A percentile compares a stretch with the other conserved stretches of the same genome.
Conservation (phyloP, 2,329 filamentous ascomycete genomes). For the Claviceps pazoutovae region DNA sequence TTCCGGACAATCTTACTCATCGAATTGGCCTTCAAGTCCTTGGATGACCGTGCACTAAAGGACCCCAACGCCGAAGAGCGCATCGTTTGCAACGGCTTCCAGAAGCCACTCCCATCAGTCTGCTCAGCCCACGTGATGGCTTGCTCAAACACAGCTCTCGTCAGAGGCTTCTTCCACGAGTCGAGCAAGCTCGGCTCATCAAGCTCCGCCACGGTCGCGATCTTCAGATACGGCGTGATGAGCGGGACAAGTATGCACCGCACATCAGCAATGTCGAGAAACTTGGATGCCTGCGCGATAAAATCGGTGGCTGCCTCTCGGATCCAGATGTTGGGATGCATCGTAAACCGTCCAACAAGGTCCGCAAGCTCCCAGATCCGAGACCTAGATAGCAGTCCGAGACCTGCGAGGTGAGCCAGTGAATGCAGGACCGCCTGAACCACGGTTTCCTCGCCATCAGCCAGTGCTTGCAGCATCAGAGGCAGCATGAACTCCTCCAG, state of each 20-base stretch:
- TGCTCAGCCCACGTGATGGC: constrained; percentile 76
- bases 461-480: constrained; percentile 86
- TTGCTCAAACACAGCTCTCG: constrained; percentile 70
- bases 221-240: constrained; percentile 68
- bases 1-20: constrained; percentile 57
- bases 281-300: constrained; percentile 60
- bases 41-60: constrained; percentile 38
- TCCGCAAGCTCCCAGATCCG: constrained; percentile 83
- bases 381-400: constrained; percentile 73
- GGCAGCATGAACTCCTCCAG: constrained; percentile 92
- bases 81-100: constrained; percentile 62
- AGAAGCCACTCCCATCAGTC: constrained; percentile 70
- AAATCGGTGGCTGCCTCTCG: constrained; percentile 80
- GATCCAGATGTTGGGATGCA: constrained; percentile 94
- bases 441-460: constrained; percentile 86
- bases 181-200: constrained; percentile 65
- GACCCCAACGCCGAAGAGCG: constrained; percentile 50
- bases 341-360: constrained; percentile 68
- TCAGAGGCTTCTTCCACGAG: constrained; percentile 66
- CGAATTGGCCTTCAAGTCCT: constrained; percentile 41
- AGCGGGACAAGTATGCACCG: constrained; percentile 74
- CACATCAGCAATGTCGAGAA: constrained; percentile 65
- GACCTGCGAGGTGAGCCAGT: constrained; percentile 71
- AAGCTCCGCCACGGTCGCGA: constrained; percentile 50
- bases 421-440: constrained; percentile 83